Evolutionary conservation across 345 rosid species (phyloP), one percentile per base, ranked within the genome.

Genomic region (Eucalyptus regnans): DNA sequence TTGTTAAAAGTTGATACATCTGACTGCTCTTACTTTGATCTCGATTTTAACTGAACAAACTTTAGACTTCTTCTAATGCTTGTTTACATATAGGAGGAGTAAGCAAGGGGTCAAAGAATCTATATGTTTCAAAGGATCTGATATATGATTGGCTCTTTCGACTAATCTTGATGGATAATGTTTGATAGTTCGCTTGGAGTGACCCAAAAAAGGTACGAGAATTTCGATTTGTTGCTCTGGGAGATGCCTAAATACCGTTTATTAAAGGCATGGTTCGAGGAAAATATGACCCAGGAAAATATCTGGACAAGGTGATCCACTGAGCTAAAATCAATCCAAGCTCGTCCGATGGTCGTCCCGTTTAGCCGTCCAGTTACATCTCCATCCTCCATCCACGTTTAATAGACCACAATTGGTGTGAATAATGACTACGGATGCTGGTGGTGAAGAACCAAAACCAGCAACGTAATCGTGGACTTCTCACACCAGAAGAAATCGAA

Each of bases 1-100:
- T 64, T n/a, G 48, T 41, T 20, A 2, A 76, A 76, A 76, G 84
- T 37, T 12, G 23, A 76, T 41, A 3, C 46, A 3, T 76, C 12
- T 0, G 84, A 76, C 22, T 11, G 1, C 29, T 20, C 29, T 37
- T 3, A 41, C 15, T 37, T 76, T 41, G 13, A 20, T 76, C 83
- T 37, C 48, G 8, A 76, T 2, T 20, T 76, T 10, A 64, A 15
- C 0, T n/a, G 33, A 64, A 0, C 2, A 31, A 64, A n/a, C 76
- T 15, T n/a, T 64, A 64, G 41, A n/a, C 76, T n/a, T 64, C 41
- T 64, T 64, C 41, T 64, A 64, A 64, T 31, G 31, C 41, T 64
- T 64, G 58, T 64, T 15, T 33, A 64, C 29, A 9, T 56, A 56
- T 56, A 5, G 29, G 29, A 56, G 29, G 4, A 33, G 37, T 33